phyloP scores from a whole-genome alignment of 345 rosid species.

The Sisymbrium irio region DNA sequence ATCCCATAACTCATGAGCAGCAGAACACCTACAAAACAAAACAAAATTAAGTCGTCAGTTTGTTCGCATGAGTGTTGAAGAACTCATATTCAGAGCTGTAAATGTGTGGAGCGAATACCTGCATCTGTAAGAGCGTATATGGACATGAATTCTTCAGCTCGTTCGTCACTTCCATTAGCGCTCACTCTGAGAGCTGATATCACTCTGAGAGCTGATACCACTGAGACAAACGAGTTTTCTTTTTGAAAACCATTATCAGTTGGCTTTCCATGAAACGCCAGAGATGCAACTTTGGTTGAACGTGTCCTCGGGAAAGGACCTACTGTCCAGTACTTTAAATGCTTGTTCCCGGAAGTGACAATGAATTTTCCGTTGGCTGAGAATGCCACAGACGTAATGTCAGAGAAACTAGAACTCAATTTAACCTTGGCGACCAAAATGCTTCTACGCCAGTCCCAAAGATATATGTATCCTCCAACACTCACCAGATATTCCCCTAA shows the following conservation, averaged over 20 bases:
- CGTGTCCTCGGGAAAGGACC: constrained; percentile 54
- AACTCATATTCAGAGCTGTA: not conserved
- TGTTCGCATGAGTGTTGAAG: not conserved
- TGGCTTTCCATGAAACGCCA: constrained; percentile 54
- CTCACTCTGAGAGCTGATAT: constrained; percentile 38
- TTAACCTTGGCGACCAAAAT: constrained; percentile 61
- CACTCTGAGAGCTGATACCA: constrained; percentile 45
- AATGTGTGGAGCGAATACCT: constrained; percentile 38
- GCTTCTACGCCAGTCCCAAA: constrained; percentile 76
- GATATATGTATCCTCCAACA: constrained; percentile 79
- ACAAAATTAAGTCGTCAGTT: constrained; percentile 6
- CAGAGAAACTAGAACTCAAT: constrained; percentile 59
- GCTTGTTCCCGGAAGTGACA: constrained; percentile 78
- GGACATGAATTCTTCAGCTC: constrained; percentile 35
- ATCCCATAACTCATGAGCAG: constrained; percentile 50
- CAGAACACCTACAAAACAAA: constrained; percentile 54
- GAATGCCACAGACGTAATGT: constrained; percentile 62
- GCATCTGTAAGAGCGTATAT: constrained; percentile 63
- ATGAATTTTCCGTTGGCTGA: constrained; percentile 59
- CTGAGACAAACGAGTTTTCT: constrained; percentile 63
- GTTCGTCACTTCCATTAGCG: constrained; percentile 33
- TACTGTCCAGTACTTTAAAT: constrained; percentile 70
- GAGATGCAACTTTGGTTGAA: constrained; percentile 39
- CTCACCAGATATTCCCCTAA: constrained; percentile 69
- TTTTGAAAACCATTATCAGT: constrained; percentile 56